Conservation (phyloP, 805 yeast genomes). For the Kluyveromyces lactis region DNA sequence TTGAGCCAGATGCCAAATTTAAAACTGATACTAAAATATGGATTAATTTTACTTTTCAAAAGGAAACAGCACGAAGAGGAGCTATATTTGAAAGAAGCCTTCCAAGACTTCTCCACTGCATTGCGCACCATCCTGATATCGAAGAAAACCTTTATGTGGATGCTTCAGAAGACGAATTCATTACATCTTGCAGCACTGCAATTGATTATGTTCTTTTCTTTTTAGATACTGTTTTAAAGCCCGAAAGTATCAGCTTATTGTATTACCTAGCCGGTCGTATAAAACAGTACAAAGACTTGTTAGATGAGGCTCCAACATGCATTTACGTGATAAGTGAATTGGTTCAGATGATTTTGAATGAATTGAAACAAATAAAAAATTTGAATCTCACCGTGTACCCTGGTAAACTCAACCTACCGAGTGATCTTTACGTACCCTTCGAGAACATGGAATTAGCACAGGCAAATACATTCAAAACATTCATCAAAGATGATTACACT, state of each 20-base stretch:
- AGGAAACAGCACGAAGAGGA: conserved; percentile 29
- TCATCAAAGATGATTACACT: conserved; percentile 41
- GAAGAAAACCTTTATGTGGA: conserved; percentile 46
- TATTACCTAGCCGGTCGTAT: conserved; percentile 72
- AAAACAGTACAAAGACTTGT: conserved; percentile 65
- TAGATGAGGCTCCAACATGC: conserved; percentile 24
- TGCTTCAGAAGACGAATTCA: conserved; percentile 21
- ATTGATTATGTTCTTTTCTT: conserved; percentile 53
- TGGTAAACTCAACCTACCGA: conserved; percentile 60
- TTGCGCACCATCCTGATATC: conserved; percentile 56
- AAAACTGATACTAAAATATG: conserved; percentile 53
- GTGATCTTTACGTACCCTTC: conserved; percentile 64
- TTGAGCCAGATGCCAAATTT: conserved; percentile 55
- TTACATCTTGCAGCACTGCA: conserved; percentile 45
- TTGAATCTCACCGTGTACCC: conserved; percentile 82
- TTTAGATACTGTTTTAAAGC: conserved; percentile 49
- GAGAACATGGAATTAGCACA: conserved; percentile 50
- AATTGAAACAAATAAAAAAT: conserved; percentile 44
- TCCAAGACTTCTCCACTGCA: conserved; percentile 56
- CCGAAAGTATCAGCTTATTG: conserved; percentile 61
- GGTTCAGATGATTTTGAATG: conserved; percentile 56
- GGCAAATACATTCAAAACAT: conserved; percentile 44
- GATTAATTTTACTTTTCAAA: conserved; percentile 51
- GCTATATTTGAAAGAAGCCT: conserved; percentile 58
- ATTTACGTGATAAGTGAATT: conserved; percentile 67